Conservation (phyloP, 805 yeast genomes). For the Jamesozyma piceae region DNA sequence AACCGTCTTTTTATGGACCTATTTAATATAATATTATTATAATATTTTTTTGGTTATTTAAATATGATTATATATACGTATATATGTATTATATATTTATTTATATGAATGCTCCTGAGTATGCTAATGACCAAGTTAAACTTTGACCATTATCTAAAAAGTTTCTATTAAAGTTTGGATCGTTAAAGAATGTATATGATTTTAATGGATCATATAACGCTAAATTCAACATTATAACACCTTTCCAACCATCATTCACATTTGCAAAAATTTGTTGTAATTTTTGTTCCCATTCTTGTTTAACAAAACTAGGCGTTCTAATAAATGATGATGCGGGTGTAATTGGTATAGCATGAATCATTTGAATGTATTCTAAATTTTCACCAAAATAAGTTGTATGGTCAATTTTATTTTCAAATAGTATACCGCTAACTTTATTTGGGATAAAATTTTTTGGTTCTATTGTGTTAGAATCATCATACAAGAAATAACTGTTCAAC, state of each 20-base stretch:
- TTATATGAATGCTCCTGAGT: constrained; percentile 38
- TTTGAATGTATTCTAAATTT: constrained; percentile 65
- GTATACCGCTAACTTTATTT: constrained; percentile 65
- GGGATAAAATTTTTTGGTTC: constrained; percentile 47
- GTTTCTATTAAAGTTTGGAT: constrained; percentile 41
- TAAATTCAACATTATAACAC: constrained; percentile 59
- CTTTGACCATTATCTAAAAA: constrained; percentile 80
- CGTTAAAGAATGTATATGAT: constrained; percentile 54
- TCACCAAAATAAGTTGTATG: constrained; percentile 70
- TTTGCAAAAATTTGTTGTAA: constrained; percentile 37
- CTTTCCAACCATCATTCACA: constrained; percentile 63
- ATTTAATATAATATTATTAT: background rate
- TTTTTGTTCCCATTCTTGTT: constrained; percentile 55
- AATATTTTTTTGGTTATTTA: background rate
- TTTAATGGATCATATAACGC: constrained; percentile 63
- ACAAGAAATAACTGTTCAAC: constrained; percentile 47
- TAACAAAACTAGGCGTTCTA: constrained; percentile 43
- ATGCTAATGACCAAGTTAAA: constrained; percentile 77
- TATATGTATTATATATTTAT: background rate
- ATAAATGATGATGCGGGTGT: constrained; percentile 56
- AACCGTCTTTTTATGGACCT: no score
- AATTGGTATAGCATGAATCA: constrained; percentile 69
- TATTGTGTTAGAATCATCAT: constrained; percentile 41
- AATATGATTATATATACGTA: background rate
- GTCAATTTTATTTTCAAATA: constrained; percentile 64